These are phyloP conservation scores for Diplodia seriata DNA, from an alignment of 2,329 filamentous ascomycete genomes.

Conservation along the genomic window DNA sequence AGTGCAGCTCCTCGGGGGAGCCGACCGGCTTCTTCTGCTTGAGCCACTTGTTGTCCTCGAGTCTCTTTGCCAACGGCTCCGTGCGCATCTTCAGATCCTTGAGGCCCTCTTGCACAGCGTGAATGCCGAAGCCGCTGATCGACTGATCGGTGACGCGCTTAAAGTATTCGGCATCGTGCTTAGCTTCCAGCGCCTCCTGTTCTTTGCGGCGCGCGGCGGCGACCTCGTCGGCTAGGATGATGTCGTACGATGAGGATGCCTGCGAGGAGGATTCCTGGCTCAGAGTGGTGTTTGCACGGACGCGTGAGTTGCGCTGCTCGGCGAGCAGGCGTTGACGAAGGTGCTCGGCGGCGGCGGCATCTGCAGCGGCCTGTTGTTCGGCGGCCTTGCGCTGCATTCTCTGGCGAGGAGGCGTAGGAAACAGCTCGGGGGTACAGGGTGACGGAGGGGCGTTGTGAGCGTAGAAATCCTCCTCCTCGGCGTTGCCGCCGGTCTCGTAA, in stretches of 20 bases:
- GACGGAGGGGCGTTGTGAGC: neutral
- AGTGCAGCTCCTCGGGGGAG: neutral
- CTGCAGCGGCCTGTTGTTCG: neutral
- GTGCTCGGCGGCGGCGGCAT: neutral
- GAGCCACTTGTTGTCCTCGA: conserved; percentile 44
- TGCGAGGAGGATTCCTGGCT: no score
- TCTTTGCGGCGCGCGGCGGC: conserved; percentile 13
- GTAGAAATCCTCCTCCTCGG: neutral
- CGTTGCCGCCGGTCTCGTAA: neutral
- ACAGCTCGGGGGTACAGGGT: neutral
- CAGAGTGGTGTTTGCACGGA: neutral
- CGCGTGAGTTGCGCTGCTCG: neutral
- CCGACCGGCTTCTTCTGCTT: conserved; percentile 44
- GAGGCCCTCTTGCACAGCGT: conserved; percentile 3
- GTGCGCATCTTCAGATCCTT: neutral
- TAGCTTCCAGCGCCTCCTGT: neutral
- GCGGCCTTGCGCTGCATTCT: neutral
- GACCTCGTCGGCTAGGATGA: conserved; percentile 3
- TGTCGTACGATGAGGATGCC: neutral
- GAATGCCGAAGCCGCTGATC: conserved; percentile 8
- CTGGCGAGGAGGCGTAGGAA: neutral
- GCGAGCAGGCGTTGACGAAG: neutral
- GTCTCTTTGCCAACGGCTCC: neutral
- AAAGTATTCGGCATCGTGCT: neutral
- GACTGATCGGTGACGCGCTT: conserved; percentile 21